Evolutionary conservation across 208 protist species (phyloP).

Genomic region (Wallacemonas sp.): DNA sequence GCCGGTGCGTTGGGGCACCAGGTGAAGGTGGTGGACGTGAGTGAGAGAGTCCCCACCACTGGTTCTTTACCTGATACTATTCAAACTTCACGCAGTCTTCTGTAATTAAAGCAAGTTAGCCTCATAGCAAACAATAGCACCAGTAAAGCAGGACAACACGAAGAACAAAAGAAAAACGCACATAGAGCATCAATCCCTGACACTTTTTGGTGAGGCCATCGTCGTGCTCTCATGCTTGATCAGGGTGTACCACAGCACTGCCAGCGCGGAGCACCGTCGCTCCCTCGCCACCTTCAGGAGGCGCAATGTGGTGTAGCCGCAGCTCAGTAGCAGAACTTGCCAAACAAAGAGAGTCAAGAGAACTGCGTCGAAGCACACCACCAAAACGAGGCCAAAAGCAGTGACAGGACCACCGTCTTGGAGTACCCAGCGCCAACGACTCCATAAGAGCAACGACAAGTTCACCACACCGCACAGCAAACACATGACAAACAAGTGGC

Average conservation of each 20-base stretch:
- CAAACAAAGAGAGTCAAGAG: constrained; percentile 32
- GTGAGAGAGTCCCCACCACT: no score
- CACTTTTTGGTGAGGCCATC: no score
- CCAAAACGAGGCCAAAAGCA: constrained; percentile 40
- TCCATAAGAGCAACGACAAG: constrained; percentile 47
- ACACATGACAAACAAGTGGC: constrained; percentile 35
- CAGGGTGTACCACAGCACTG: neutral
- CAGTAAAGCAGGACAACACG: no score
- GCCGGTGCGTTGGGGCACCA: no score
- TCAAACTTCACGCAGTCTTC: no score
- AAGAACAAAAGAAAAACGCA: no score
- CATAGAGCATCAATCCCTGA: no score
- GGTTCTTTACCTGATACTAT: no score
- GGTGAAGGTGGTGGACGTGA: no score
- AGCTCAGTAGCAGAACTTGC: constrained; percentile 24
- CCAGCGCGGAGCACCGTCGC: neutral
- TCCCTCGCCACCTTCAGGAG: constrained; percentile 24
- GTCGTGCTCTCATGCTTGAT: no score
- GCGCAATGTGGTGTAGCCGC: constrained; percentile 32
- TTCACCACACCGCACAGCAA: constrained; percentile 39
- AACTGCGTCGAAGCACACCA: constrained; percentile 26
- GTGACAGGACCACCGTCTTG: constrained; percentile 22
- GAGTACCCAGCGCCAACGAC: constrained; percentile 37
- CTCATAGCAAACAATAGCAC: no score
- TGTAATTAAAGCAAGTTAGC: no score